Conservation (phyloP, 345 rosid species). For the Brassica juncea region DNA sequence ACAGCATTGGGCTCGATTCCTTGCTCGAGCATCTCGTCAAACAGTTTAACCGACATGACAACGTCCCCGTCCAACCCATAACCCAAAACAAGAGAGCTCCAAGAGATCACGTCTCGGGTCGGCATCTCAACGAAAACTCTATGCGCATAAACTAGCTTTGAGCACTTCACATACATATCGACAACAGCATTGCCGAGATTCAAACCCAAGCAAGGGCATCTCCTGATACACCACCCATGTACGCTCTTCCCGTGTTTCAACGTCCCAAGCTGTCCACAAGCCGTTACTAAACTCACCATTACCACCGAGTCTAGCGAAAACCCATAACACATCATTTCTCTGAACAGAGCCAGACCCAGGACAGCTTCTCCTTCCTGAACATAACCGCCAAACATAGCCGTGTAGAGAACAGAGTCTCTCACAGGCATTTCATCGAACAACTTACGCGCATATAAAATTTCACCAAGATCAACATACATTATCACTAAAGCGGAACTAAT, state of each 20-base stretch:
- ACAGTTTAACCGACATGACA: slow-evolving; percentile 41
- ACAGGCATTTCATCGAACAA: slow-evolving; percentile 58
- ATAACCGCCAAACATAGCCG: slow-evolving; percentile 67
- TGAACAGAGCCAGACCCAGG: slow-evolving; percentile 47
- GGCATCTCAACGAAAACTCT: slow-evolving; percentile 47
- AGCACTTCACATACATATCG: slow-evolving; percentile 62
- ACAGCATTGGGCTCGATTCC: slow-evolving; percentile 55
- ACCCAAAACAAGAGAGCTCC: slow-evolving; percentile 68
- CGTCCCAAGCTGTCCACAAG: slow-evolving; percentile 54
- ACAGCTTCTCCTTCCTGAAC: slow-evolving; percentile 55
- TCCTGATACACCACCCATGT: slow-evolving; percentile 66
- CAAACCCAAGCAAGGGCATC: slow-evolving; percentile 46
- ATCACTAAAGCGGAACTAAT: slow-evolving; percentile 58
- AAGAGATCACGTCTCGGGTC: slow-evolving; percentile 56
- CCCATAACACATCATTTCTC: slow-evolving; percentile 46
- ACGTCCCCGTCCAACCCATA: slow-evolving; percentile 57
- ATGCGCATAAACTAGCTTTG: slow-evolving; percentile 40
- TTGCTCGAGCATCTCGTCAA: slow-evolving; percentile 44
- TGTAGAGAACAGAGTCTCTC: slow-evolving; percentile 60
- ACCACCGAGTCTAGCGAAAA: slow-evolving; percentile 59
- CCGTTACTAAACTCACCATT: slow-evolving; percentile 62
- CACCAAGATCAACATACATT: slow-evolving; percentile 42
- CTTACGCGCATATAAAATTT: slow-evolving; percentile 40
- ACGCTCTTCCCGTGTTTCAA: slow-evolving; percentile 60
- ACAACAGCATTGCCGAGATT: slow-evolving; percentile 58